A percentile compares a stretch with the other conserved stretches of the same genome.
These are phyloP conservation scores for Erythrobasidium yunnanense DNA, from an alignment of 768 basidiomycete genomes.

Conservation along the genomic window DNA sequence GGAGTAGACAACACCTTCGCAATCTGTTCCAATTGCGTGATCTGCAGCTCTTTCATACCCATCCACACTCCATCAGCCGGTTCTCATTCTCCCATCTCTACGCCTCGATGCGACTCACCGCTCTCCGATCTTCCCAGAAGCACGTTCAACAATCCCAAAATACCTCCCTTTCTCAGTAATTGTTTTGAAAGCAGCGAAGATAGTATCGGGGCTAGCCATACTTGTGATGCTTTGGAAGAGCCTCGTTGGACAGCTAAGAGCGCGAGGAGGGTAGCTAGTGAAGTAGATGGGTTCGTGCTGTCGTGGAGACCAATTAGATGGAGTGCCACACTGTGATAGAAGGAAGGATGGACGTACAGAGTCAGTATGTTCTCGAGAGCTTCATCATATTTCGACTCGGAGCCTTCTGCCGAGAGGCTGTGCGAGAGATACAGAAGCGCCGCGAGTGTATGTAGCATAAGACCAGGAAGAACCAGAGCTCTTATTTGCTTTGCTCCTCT, in stretches of 20 bases:
- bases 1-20: slow-evolving; percentile 55
- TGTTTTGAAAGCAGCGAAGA: slow-evolving; percentile 6
- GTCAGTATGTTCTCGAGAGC: background rate
- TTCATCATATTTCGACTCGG: background rate
- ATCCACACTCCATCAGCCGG: background rate
- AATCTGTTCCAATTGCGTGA: slow-evolving; percentile 65
- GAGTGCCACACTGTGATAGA: background rate
- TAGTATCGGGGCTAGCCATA: background rate
- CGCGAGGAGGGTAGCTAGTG: slow-evolving; percentile 6
- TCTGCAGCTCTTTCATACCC: slow-evolving; percentile 44
- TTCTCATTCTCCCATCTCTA: background rate
- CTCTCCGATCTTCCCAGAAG: slow-evolving; percentile 3
- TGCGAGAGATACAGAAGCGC: slow-evolving; percentile 2
- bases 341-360: background rate
- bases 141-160: slow-evolving; percentile 15
- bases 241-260: no score
- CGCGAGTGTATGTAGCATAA: slow-evolving; percentile 2
- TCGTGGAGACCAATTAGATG: background rate
- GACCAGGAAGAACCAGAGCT: background rate
- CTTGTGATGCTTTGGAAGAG: background rate
- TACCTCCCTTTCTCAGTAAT: slow-evolving; percentile 1
- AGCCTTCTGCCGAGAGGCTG: background rate
- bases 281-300: slow-evolving; percentile 17
- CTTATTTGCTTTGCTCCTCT: background rate
- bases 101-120: slow-evolving; percentile 12